Percentiles rank a stretch among this genome's conserved stretches.
phyloP scores from a whole-genome alignment of 768 basidiomycete genomes.

The Agrocybe chaxingu region DNA sequence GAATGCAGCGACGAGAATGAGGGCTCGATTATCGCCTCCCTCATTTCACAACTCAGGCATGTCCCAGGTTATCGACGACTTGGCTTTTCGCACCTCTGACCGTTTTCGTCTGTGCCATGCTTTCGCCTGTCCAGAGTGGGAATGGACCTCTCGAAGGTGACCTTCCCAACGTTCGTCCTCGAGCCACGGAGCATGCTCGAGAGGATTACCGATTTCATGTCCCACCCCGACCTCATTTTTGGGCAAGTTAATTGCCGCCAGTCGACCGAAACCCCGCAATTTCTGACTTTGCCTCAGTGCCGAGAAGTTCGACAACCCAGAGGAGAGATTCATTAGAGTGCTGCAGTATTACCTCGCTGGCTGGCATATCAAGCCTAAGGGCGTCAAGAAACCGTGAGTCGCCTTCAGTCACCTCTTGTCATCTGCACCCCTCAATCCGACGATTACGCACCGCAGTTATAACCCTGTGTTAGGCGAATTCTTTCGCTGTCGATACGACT shows the following conservation, averaged over 20 bases:
- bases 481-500: slow-evolving; percentile 94
- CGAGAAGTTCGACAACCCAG: slow-evolving; percentile 73
- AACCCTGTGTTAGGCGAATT: slow-evolving; percentile 98
- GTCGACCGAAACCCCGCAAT: slow-evolving; percentile 1
- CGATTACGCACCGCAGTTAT: slow-evolving; percentile 51
- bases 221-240: slow-evolving; percentile 96
- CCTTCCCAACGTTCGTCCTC: slow-evolving; percentile 91
- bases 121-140: slow-evolving; percentile 63
- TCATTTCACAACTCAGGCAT: slow-evolving; percentile 88
- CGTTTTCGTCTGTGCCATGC: not conserved
- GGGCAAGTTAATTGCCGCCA: slow-evolving; percentile 50
- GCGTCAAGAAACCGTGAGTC: slow-evolving; percentile 96
- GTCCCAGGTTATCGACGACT: slow-evolving; percentile 16
- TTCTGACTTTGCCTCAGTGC: slow-evolving; percentile 45
- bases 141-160: slow-evolving; percentile 95
- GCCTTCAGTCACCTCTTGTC: slow-evolving; percentile 3
- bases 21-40: slow-evolving; percentile 81
- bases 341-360: slow-evolving; percentile 96
- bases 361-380: slow-evolving; percentile 99
- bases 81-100: slow-evolving; percentile 3
- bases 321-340: slow-evolving; percentile 89
- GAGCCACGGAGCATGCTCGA: slow-evolving; percentile 98
- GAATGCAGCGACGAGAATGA: slow-evolving; percentile 83
- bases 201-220: slow-evolving; percentile 99
- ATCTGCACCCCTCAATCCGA: slow-evolving; percentile 5